Base-by-base conservation (phyloP, 495 filamentous ascomycete species). In the Talaromyces adpressus region DNA sequence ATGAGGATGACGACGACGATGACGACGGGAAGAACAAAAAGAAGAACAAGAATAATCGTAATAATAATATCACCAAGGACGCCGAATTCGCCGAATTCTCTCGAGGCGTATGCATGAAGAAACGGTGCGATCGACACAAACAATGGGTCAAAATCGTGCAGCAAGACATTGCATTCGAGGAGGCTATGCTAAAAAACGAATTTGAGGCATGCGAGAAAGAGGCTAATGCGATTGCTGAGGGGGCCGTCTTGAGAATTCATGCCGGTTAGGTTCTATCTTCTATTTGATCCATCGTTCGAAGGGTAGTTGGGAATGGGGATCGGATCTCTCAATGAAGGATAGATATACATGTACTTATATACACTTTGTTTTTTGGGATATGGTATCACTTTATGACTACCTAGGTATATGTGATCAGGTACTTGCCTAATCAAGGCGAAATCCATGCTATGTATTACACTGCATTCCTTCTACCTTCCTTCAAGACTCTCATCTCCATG, bases 111-210 rank as follows among this genome's bases (percentile, higher is more conserved):
- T 84, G 81, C 64, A 75, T 71, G 7, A 81, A 81, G 69, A 82
- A 82, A 61, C 75, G 80, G 5, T 84, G 81, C 61, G 80, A 83
- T 65, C 64, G 80, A 59, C 81, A 84, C 63, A 78, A 78, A 57
- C 75, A 79, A 47, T 84, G 81, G 81, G 65, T 77, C 51, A 84
- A 81, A 63, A 71, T 81, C 9, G 78, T 82, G 59, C 79, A 82
- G 64, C 78, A 82, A 45, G 80, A 84, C 23, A 75, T 75, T 29
- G 58, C 70, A 18, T 83, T 84, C 34, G 80, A 82, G 61, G 73
- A 79, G 64, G 70, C 72, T 18, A 75, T 76, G 11, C 71, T 77
- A 12, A 64, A 70, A 51, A 67, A 73, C 61, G 79, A 76, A 52
- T 75, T 82, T 58, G 62, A 59, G 30, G 72, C 67, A 62, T 78